These are phyloP conservation scores for Kwoniella newhampshirensis DNA, from an alignment of 768 basidiomycete genomes.

Conservation along the genomic window DNA sequence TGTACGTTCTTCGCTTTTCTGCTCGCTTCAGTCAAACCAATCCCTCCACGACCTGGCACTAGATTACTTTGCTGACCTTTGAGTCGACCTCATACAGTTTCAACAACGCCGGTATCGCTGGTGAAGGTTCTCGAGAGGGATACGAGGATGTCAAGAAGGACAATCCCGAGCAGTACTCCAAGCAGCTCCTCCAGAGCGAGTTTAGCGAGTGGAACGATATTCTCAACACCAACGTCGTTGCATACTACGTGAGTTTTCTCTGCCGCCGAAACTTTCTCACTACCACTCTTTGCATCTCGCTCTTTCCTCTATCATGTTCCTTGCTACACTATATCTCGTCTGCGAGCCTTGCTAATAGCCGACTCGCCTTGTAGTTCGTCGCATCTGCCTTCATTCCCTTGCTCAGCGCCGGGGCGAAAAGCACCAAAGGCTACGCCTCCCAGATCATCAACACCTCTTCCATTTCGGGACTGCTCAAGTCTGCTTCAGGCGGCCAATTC, in stretches of 20 bases:
- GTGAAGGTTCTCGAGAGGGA: constrained; percentile 41
- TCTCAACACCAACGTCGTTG: constrained; percentile 30
- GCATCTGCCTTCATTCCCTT: constrained; percentile 44
- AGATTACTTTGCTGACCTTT: background rate
- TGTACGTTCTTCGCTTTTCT: constrained; percentile 23
- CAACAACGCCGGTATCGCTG: constrained; percentile 50
- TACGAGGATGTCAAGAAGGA: constrained; percentile 31
- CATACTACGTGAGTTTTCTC: constrained; percentile 28
- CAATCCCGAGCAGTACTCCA: constrained; percentile 24
- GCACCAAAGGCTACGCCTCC: constrained; percentile 35
- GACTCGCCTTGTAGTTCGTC: constrained; percentile 24
- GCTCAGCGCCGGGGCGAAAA: constrained; percentile 26
- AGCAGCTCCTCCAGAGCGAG: constrained; percentile 33
- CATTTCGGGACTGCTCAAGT: constrained; percentile 39
- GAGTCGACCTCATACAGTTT: constrained; percentile 17
- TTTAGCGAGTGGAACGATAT: constrained; percentile 34
- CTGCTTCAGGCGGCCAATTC: constrained; percentile 38
- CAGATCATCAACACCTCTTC: constrained; percentile 43
- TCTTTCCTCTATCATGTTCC: background rate
- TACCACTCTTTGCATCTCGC: background rate
- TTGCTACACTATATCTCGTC: background rate
- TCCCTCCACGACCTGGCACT: background rate
- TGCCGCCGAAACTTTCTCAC: background rate
- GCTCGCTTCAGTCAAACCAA: too few relatives aligned
- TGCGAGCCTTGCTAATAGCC: background rate